Base-by-base conservation (phyloP, 768 basidiomycete genomes). In the Termitomyces sp. region DNA sequence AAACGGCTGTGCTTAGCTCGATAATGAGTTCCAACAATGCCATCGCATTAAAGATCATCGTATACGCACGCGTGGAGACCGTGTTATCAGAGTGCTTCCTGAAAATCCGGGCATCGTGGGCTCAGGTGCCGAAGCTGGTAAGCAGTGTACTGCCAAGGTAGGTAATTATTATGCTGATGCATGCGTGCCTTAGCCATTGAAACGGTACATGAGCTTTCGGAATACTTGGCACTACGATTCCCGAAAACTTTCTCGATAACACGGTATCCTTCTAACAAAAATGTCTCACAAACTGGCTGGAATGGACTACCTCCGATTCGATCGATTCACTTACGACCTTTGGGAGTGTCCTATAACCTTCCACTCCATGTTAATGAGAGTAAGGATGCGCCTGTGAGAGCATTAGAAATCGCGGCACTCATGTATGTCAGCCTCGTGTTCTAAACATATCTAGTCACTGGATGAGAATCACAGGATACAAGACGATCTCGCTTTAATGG, bases 161-260 rank as follows among this genome's bases (percentile, higher is more conserved):
- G 22, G 29, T 28, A 46, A n/a, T 44, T 6, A 10, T 20, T 3
- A 39, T 26, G 42, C 5, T 59, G 26, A 34, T 26, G 8, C 18
- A 18, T 34, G 36, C 22, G 24, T 22, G 58, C 51, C 54, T 57
- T 50, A 87, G 87, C 85, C 7, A 73, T 82, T 46, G 87, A 89
- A 67, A 74, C 87, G 26, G 80, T 86, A 18, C 82, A 88, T 59
- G 87, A 89, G 65, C 69, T 89, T 39, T 77, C 83, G 2, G 86
- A 87, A 63, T 89, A 85, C 64, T 77, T 90, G 52, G 77, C 79
- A 22, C 74, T 77, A 51, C 79, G 87, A 46, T 86, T 87, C 64
- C 87, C 88, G 5, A 66, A 66, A 34, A 77, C 81, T 9, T 89
- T 85, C 66, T 64, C 68, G 6, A 76, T 85, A 28, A 72, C 68